phyloP scores from a whole-genome alignment of 192 early-diverging fungal genomes.

The Funneliformis mosseae region DNA sequence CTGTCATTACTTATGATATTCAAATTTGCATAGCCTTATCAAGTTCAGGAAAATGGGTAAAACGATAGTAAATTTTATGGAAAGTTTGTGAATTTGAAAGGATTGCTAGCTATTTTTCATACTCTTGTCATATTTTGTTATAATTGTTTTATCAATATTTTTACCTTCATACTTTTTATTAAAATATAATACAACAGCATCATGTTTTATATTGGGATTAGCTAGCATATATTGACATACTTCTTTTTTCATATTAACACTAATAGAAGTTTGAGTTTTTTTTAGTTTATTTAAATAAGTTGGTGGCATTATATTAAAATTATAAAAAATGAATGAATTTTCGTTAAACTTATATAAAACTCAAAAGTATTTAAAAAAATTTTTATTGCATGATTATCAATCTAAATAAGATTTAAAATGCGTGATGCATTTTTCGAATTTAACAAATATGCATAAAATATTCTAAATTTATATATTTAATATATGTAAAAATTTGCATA shows the following conservation, averaged over 20 bases:
- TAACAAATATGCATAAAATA: too few species aligned
- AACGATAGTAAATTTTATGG: neutral
- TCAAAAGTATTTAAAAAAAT: too few species aligned
- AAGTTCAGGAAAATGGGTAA: neutral
- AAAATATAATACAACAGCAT: neutral
- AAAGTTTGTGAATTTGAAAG: neutral
- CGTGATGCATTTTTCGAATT: too few species aligned
- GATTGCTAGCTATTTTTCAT: neutral
- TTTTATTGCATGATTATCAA: too few species aligned
- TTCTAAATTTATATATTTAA: too few species aligned
- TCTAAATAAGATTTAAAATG: too few species aligned
- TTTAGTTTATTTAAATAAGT: neutral
- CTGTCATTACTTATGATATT: neutral
- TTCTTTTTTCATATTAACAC: constrained; percentile 7
- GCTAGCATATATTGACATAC: neutral
- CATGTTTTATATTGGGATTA: neutral
- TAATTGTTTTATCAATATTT: neutral
- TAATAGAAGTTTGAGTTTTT: neutral
- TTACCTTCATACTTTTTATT: neutral
- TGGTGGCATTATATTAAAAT: neutral
- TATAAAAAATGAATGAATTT: neutral
- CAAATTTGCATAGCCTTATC: neutral
- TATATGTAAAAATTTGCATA: too few species aligned
- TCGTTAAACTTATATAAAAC: too few species aligned
- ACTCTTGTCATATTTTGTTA: neutral